Conservation (phyloP, 225 moss, liverwort and hornwort species). For the Thuidium tamariscinum region DNA sequence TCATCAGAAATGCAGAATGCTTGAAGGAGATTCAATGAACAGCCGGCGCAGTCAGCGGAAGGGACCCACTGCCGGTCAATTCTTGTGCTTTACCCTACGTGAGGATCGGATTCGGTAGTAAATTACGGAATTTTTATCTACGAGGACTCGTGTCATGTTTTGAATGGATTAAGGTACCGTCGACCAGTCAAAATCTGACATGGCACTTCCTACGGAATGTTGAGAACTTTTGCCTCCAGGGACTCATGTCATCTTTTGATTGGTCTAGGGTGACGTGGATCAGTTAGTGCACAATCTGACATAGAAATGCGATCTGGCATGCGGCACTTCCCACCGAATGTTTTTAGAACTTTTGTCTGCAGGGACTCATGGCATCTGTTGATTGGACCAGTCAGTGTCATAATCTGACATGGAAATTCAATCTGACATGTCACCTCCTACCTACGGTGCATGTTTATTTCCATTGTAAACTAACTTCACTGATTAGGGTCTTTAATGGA, state of each 20-base stretch:
- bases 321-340: background rate
- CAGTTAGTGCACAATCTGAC: background rate
- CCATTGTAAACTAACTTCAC: background rate
- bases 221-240: background rate
- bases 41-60: too few species aligned
- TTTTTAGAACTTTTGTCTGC: background rate
- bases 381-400: background rate
- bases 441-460: background rate
- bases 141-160: background rate
- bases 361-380: background rate
- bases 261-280: background rate
- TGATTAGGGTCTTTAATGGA: too few species aligned
- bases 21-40: background rate
- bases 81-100: background rate
- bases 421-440: background rate
- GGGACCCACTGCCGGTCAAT: background rate
- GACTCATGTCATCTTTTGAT: background rate
- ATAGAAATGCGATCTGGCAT: background rate
- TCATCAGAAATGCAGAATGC: background rate
- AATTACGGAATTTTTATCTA: background rate
- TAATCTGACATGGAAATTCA: background rate
- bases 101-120: background rate
- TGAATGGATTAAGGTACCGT: background rate
- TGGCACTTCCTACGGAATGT: background rate
- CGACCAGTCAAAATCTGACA: background rate